phyloP scores from a whole-genome alignment of 345 rosid genomes.

The Gossypium stocksii region DNA sequence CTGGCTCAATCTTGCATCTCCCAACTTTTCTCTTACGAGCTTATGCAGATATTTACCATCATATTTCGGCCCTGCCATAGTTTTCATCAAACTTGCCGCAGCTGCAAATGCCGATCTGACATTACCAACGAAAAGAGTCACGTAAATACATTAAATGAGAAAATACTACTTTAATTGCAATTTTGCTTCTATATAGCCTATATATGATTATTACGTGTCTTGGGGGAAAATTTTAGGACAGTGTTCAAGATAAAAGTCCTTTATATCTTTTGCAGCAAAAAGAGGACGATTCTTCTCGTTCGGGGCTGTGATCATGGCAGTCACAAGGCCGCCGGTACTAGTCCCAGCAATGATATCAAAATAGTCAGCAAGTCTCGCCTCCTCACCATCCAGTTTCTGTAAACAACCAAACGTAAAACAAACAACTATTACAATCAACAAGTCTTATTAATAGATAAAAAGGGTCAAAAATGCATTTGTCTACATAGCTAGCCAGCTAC shows the following conservation, averaged over 20 bases:
- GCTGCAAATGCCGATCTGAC: not conserved
- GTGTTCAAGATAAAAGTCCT: slow-evolving; percentile 30
- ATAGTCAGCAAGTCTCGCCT: slow-evolving; percentile 65
- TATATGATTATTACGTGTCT: not conserved
- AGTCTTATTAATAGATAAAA: too few species aligned
- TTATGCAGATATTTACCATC: slow-evolving; percentile 38
- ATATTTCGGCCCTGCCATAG: slow-evolving; percentile 45
- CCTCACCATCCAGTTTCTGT: slow-evolving; percentile 64
- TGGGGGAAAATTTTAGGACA: slow-evolving; percentile 43
- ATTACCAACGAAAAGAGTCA: not conserved
- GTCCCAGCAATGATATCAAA: slow-evolving; percentile 67
- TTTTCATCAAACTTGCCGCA: slow-evolving; percentile 22
- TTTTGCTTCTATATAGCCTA: not conserved
- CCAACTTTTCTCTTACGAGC: slow-evolving; percentile 32
- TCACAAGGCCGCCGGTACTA: slow-evolving; percentile 68
- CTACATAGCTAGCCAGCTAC: too few species aligned
- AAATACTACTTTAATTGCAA: too few species aligned
- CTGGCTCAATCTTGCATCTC: slow-evolving; percentile 25
- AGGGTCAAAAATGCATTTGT: too few species aligned
- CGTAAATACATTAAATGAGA: not conserved
- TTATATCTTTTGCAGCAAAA: slow-evolving; percentile 51
- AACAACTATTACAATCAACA: too few species aligned
- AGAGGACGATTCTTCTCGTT: slow-evolving; percentile 42
- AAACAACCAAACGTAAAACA: not conserved
- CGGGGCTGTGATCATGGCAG: slow-evolving; percentile 58